A percentile compares a stretch with the other conserved stretches of the same genome.
These are phyloP conservation scores for Saccharomyces pastorianus DNA, from an alignment of 1,139 yeast genomes.

Conservation along the genomic window DNA sequence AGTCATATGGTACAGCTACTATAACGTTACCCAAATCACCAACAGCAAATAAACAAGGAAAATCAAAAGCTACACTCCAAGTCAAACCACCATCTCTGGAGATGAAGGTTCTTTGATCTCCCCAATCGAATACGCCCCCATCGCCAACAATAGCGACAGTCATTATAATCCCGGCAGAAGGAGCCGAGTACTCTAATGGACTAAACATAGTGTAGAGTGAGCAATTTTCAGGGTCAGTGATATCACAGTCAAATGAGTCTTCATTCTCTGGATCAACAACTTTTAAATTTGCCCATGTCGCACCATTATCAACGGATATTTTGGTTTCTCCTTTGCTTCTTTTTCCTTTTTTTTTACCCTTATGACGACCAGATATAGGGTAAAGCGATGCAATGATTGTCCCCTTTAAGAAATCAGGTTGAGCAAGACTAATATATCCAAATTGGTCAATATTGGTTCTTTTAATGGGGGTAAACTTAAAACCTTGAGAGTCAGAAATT, in stretches of 20 bases:
- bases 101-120: neutral
- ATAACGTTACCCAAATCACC: slow-evolving; percentile 80
- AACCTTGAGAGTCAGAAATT: slow-evolving; percentile 27
- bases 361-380: neutral
- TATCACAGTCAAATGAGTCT: slow-evolving; percentile 46
- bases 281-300: slow-evolving; percentile 46
- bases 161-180: slow-evolving; percentile 66
- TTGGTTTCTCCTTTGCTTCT: slow-evolving; percentile 21
- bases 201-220: neutral
- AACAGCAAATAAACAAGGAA: slow-evolving; percentile 51
- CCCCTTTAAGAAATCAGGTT: slow-evolving; percentile 14
- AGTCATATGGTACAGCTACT: slow-evolving; percentile 41
- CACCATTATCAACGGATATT: slow-evolving; percentile 56
- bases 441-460: slow-evolving; percentile 7
- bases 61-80: slow-evolving; percentile 54
- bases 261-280: slow-evolving; percentile 36
- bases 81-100: slow-evolving; percentile 28
- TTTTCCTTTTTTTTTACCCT: neutral
- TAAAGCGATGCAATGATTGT: slow-evolving; percentile 10
- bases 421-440: slow-evolving; percentile 6
- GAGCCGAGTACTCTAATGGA: slow-evolving; percentile 39
- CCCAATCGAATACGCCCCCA: neutral
- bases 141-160: slow-evolving; percentile 51
- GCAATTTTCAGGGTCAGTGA: slow-evolving; percentile 5
- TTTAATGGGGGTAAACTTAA: slow-evolving; percentile 17